A percentile compares a stretch with the other conserved stretches of the same genome.
Conservation (phyloP, 192 early-diverging fungal species). For the Geranomyces michiganensis region DNA sequence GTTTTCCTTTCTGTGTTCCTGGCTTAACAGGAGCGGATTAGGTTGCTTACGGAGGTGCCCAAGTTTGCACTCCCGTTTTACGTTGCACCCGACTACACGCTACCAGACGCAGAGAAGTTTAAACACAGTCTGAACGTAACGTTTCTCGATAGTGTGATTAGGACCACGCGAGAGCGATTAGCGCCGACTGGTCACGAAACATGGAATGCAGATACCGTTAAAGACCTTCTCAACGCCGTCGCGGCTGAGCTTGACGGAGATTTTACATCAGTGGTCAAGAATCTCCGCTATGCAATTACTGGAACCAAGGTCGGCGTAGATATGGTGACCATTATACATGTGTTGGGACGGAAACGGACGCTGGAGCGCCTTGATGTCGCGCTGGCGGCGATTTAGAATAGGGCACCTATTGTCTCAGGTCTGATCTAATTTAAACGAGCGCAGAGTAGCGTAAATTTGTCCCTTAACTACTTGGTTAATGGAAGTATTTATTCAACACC, state of each 20-base stretch:
- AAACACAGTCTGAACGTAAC: neutral
- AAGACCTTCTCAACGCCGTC: constrained; percentile 9
- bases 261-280: constrained; percentile 29
- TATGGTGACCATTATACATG: constrained; percentile 27
- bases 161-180: neutral
- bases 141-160: neutral
- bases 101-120: constrained; percentile 3
- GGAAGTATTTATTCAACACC: too few relatives aligned
- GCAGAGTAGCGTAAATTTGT: too few relatives aligned
- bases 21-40: constrained; percentile 19
- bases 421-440: too few relatives aligned
- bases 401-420: too few relatives aligned
- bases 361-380: constrained; percentile 1
- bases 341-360: constrained; percentile 28
- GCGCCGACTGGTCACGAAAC: neutral
- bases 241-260: constrained; percentile 7
- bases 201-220: constrained; percentile 29
- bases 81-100: constrained; percentile 8
- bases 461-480: too few relatives aligned
- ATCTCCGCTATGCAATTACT: constrained; percentile 36
- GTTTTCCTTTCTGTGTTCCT: too few relatives aligned
- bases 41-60: constrained; percentile 19
- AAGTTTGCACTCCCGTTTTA: constrained; percentile 17
- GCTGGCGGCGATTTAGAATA: too few relatives aligned
- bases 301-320: constrained; percentile 39